Conservation (phyloP, 23 red algal species). For the Gracilariopsis chorda region DNA sequence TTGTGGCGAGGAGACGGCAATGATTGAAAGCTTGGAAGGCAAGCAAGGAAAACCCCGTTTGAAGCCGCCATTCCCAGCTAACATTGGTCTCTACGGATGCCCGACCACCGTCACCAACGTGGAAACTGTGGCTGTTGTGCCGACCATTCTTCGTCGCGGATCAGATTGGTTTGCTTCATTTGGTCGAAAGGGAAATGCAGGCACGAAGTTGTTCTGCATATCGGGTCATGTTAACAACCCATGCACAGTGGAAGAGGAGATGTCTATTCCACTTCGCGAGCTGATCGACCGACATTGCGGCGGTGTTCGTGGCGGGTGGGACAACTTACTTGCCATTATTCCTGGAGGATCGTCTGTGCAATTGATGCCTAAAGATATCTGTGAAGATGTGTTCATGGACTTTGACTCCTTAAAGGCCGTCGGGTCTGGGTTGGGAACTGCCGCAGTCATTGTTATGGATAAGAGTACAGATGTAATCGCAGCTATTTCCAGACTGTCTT, state of each 20-base stretch:
- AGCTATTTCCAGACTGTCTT: constrained; percentile 87
- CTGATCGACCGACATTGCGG: constrained; percentile 95
- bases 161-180: constrained; percentile 92
- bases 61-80: constrained; percentile 99
- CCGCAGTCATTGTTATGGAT: constrained; percentile 99
- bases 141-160: constrained; percentile 93
- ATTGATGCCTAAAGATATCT: constrained; percentile 79
- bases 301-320: constrained; percentile 97
- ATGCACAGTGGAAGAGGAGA: constrained; percentile 95
- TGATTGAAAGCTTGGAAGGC: constrained; percentile 97
- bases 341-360: constrained; percentile 94
- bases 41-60: constrained; percentile 98
- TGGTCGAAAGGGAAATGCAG: constrained; percentile 91
- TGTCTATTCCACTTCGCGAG: constrained; percentile 92
- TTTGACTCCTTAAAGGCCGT: constrained; percentile 99
- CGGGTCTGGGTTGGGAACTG: constrained; percentile 88
- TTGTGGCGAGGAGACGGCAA: constrained; percentile 99
- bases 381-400: constrained; percentile 98
- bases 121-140: constrained; percentile 96
- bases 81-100: constrained; percentile 99
- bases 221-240: constrained; percentile 98
- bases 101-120: constrained; percentile 98
- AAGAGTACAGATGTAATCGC: constrained; percentile 94
- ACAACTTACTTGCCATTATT: constrained; percentile 98
- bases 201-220: constrained; percentile 98